Conservation (phyloP, 495 filamentous ascomycete species). For the Umbilicaria muhlenbergii region DNA sequence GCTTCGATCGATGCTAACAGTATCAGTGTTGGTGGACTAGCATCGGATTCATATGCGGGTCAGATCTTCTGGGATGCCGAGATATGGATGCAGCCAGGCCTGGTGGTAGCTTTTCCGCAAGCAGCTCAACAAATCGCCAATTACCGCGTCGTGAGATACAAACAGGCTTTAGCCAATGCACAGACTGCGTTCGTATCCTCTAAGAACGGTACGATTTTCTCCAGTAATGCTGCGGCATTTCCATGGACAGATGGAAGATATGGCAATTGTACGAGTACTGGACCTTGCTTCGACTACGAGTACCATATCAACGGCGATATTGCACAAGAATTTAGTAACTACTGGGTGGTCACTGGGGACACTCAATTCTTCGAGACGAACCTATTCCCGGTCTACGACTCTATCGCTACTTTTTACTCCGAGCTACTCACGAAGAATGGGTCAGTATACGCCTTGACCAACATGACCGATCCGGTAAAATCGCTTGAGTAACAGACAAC, state of each 20-base stretch:
- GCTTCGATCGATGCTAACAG: conserved; percentile 38
- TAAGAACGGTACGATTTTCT: conserved; percentile 36
- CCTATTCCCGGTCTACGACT: conserved; percentile 43
- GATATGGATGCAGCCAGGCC: conserved; percentile 52
- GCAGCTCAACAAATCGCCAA: conserved; percentile 40
- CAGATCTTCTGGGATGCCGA: conserved; percentile 53
- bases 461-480: conserved; percentile 60
- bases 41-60: conserved; percentile 46
- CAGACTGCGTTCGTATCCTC: conserved; percentile 29
- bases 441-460: conserved; percentile 35
- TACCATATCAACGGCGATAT: conserved; percentile 61
- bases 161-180: conserved; percentile 35
- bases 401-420: conserved; percentile 38
- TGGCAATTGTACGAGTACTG: conserved; percentile 50
- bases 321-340: conserved; percentile 42
- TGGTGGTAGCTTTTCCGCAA: conserved; percentile 41
- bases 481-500: not conserved
- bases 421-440: conserved; percentile 39
- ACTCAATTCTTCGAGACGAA: conserved; percentile 33
- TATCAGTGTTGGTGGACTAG: conserved; percentile 44
- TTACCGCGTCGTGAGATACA: conserved; percentile 36
- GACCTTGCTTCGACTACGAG: conserved; percentile 48
- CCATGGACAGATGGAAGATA: conserved; percentile 49
- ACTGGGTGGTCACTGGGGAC: conserved; percentile 45
- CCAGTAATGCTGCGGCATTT: conserved; percentile 36